phyloP scores from a whole-genome alignment of 108 stramenopile species.

The Cyclotella kingstonii region DNA sequence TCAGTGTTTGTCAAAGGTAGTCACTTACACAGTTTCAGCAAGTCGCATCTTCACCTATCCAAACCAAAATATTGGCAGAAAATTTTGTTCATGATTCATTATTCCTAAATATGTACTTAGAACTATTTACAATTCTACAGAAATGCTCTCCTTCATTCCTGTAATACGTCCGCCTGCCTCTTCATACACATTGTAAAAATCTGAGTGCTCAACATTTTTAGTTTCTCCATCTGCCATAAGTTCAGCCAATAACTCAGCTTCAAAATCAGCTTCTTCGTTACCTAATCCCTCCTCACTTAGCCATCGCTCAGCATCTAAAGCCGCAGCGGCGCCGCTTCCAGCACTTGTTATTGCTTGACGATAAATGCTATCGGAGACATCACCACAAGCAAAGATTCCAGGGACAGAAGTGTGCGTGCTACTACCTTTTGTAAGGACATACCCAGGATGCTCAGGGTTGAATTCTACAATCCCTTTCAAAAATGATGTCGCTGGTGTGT shows the following conservation, averaged over 20 bases:
- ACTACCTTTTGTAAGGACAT: constrained; percentile 58
- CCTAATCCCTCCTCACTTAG: constrained; percentile 87
- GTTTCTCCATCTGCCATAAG: constrained; percentile 53
- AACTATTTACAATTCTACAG: constrained; percentile 55
- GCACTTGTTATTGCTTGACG: constrained; percentile 95
- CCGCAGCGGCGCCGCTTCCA: constrained; percentile 93
- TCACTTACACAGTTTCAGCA: too few relatives aligned
- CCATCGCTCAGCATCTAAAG: constrained; percentile 94
- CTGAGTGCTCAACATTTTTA: constrained; percentile 6
- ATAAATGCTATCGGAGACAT: constrained; percentile 91
- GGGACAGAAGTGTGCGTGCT: constrained; percentile 82
- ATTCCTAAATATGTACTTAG: background rate
- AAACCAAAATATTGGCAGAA: too few relatives aligned
- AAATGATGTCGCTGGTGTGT: constrained; percentile 87
- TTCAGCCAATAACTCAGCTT: constrained; percentile 83
- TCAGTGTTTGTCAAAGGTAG: too few relatives aligned
- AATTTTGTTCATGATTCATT: too few relatives aligned
- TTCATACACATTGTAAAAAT: constrained; percentile 80
- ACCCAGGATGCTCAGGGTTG: constrained; percentile 79
- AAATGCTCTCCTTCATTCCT: constrained; percentile 73
- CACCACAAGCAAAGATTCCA: constrained; percentile 95
- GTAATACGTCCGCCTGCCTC: constrained; percentile 75
- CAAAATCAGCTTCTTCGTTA: constrained; percentile 82
- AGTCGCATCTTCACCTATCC: too few relatives aligned
- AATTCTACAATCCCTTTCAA: constrained; percentile 82